phyloP scores from a whole-genome alignment of 2,329 filamentous ascomycete species.

The Talaromyces verruculosus region DNA sequence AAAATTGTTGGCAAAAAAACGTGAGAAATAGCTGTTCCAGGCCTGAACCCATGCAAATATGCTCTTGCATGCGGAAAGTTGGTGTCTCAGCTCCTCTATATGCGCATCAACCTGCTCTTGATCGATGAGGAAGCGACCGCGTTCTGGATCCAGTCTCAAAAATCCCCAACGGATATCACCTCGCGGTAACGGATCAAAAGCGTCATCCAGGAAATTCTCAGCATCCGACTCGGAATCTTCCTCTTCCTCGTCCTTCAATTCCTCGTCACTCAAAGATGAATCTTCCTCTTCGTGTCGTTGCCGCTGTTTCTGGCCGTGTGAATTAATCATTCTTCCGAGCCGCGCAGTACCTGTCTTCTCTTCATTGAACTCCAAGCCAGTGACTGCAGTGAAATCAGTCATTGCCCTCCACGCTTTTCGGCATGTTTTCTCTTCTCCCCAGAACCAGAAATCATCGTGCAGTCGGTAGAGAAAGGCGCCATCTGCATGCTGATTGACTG shows the following conservation, averaged over 20 bases:
- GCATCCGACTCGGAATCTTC: slow-evolving; percentile 18
- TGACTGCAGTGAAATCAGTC: slow-evolving; percentile 54
- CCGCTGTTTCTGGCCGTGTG: slow-evolving; percentile 8
- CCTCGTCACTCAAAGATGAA: slow-evolving; percentile 10
- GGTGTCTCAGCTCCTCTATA: slow-evolving; percentile 58
- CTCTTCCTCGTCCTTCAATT: not conserved
- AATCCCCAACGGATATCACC: slow-evolving; percentile 62
- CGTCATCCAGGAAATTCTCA: slow-evolving; percentile 2
- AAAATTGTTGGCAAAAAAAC: slow-evolving; percentile 61
- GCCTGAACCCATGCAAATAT: slow-evolving; percentile 61
- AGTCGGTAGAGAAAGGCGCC: slow-evolving; percentile 61
- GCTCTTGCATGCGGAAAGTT: slow-evolving; percentile 57
- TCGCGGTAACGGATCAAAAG: slow-evolving; percentile 43
- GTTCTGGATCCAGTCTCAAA: slow-evolving; percentile 54
- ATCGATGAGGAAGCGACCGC: slow-evolving; percentile 61
- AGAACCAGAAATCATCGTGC: slow-evolving; percentile 68
- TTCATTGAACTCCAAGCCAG: slow-evolving; percentile 59
- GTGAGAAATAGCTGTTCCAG: slow-evolving; percentile 59
- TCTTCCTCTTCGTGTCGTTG: not conserved
- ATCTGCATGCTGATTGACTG: slow-evolving; percentile 59
- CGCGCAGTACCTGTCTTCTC: slow-evolving; percentile 58
- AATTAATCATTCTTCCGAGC: slow-evolving; percentile 32
- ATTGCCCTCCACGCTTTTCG: slow-evolving; percentile 61
- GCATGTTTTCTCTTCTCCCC: slow-evolving; percentile 57
- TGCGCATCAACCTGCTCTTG: slow-evolving; percentile 59